Base-by-base conservation (phyloP, 495 filamentous ascomycete species). In the Zalerion maritima region DNA sequence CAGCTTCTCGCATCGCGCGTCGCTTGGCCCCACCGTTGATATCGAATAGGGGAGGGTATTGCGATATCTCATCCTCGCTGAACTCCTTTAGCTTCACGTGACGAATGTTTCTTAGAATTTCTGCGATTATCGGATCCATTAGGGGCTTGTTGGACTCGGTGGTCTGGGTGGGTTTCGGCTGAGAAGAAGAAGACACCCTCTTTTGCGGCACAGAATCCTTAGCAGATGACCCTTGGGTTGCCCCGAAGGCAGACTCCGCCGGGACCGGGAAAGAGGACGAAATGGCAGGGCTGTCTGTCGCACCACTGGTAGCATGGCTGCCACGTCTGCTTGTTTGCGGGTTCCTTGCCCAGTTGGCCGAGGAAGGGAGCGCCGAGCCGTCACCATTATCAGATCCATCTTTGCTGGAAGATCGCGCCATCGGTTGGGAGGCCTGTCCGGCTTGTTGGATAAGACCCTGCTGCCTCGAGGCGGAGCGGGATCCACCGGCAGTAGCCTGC, bases 281-380 rank as follows among this genome's bases (percentile, higher is more conserved):
- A 4, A 75, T 66, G 14, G 75, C 75, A 23, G 89, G 87, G 47
- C 87, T 94, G 13, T 86, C 73, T 19, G 73, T 71, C 10, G 82
- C 72, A 32, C 74, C 72, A 42, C 78, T 91, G 4, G 78, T 80
- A 16, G 78, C 73, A 32, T 81, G 63, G 47, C 83, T 93, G 14
- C 76, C 65, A 20, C 78, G 66, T 31, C 78, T 66, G 38, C 78
- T 78, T 22, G 73, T 71, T 19, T 78, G 71, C 3, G 70, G 62
- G 34, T 81, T 78, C 39, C 81, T 83, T 4, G 85, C 89, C 89
- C 89, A 99, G 46, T 75, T 94, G 3, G 87, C 89, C 4, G 86
- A 81, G 5, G 87, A 78, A 0, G 89, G 89, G 9, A 99, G 64
- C 6, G 84, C 91, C 22, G 91, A 78, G 1, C 76, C 75, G 46